Evolutionary conservation across 345 rosid species (phyloP), one percentile per base, ranked within the genome.

Genomic region (Sonneratia caseolaris): DNA sequence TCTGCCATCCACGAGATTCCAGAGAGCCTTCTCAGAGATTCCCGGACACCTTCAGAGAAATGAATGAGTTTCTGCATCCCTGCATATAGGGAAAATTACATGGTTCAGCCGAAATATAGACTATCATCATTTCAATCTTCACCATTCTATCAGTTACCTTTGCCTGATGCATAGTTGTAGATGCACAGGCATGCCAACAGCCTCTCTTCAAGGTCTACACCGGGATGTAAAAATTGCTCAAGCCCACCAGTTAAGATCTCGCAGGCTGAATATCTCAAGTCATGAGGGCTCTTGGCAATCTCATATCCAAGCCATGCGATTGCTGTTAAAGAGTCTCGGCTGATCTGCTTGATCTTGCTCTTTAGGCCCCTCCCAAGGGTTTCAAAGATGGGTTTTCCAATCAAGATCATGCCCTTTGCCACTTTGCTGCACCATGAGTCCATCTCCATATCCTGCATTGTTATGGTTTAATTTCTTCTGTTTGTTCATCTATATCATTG

Each of bases 1-100:
- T 93, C 97, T 42, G 98, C 98, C 92, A 91, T 89, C 98, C 98
- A 91, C 13, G 89, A 86, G 72, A 91, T 88, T 76, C 82, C 72
- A 21, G 98, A 91, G 80, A 93, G 88, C 36, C 98, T 88, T 77
- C 96, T 83, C 57, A 93, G 76, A 36, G 97, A 93, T 71, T 91
- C 96, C 59, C 98, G 75, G 43, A 88, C 91, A 51, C 96, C 97
- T 82, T 91, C 95, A 0, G 97, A 91, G 76, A 91, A 89, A 75
- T 84, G 81, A 64, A 87, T 72, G 9, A 93, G 83, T 76, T 86
- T 93, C 78, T 91, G 91, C 89, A 88, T 85, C 64, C 97, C 98
- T 93, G 70, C 51, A 74, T 42, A 32, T 38, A 53, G 72, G 62
- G 37, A 18, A 68, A 43, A 32, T 22, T 42, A 3, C 47, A 51